Percentiles rank a stretch among this genome's conserved stretches.
phyloP scores from a whole-genome alignment of 345 rosid species.

The Camelina sativa region DNA sequence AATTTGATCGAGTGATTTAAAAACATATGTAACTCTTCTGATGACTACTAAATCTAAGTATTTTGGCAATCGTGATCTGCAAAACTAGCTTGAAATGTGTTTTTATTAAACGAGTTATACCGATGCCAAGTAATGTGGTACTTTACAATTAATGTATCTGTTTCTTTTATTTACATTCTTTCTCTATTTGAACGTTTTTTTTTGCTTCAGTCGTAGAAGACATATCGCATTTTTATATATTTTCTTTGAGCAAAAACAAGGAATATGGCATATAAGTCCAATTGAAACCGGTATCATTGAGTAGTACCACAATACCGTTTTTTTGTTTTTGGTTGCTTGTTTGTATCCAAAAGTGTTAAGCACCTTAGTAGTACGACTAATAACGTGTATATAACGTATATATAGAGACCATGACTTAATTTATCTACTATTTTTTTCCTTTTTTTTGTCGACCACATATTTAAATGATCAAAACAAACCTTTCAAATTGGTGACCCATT shows the following conservation, averaged over 20 bases:
- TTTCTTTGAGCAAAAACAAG: background rate
- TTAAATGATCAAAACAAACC: no score
- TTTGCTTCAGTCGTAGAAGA: background rate
- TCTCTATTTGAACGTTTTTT: background rate
- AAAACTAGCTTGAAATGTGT: background rate
- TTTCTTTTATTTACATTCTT: background rate
- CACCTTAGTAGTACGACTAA: background rate
- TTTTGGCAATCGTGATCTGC: background rate
- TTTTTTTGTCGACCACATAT: no score
- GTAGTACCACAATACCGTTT: background rate
- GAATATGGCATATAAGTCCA: background rate
- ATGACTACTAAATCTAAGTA: background rate
- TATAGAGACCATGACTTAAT: background rate
- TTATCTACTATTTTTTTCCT: no score
- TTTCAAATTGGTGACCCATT: no score
- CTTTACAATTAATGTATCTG: background rate
- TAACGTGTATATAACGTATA: no score
- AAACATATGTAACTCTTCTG: no score
- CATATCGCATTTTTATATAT: no score
- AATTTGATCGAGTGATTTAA: background rate
- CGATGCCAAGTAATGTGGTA: background rate
- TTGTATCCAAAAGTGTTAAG: background rate
- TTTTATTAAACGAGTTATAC: background rate
- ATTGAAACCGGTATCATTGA: background rate
- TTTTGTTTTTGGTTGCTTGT: background rate